These are phyloP conservation scores for Persicaria maculosa DNA, from an alignment of 148 eudicot genomes.

Conservation along the genomic window DNA sequence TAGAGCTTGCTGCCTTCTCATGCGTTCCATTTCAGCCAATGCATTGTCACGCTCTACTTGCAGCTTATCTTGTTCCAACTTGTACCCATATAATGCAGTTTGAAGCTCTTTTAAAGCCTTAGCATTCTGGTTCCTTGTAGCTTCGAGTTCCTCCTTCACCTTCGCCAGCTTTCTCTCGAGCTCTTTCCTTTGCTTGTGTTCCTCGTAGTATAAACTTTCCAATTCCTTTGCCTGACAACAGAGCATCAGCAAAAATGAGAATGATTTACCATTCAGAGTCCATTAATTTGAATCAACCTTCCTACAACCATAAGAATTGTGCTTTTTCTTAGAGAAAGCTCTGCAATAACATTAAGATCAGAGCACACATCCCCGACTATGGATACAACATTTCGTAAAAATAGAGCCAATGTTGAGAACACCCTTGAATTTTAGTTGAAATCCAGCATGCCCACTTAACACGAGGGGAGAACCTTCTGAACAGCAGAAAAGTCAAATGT, in stretches of 20 bases:
- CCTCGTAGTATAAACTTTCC: slow-evolving; percentile 44
- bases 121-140: slow-evolving; percentile 30
- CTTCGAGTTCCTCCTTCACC: slow-evolving; percentile 42
- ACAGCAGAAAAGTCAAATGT: background rate
- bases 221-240: slow-evolving; percentile 43
- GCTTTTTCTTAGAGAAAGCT: background rate
- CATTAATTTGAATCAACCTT: background rate
- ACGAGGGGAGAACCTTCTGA: background rate
- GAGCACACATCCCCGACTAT: background rate
- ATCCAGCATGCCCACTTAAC: background rate
- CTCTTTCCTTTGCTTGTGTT: slow-evolving; percentile 42
- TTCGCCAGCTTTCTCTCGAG: slow-evolving; percentile 48
- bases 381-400: background rate
- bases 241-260: background rate
- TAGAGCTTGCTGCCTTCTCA: slow-evolving; percentile 28
- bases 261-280: background rate
- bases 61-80: slow-evolving; percentile 17
- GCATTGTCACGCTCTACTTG: slow-evolving; percentile 10
- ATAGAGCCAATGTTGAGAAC: background rate
- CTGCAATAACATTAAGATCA: background rate
- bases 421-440: background rate
- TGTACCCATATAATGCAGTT: slow-evolving; percentile 40
- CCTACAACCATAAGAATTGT: background rate
- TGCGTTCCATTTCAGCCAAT: slow-evolving; percentile 1
- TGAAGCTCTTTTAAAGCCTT: slow-evolving; percentile 45